Base-by-base conservation (phyloP, 73 alveolate genomes). In the Tetrahymena thermophila region DNA sequence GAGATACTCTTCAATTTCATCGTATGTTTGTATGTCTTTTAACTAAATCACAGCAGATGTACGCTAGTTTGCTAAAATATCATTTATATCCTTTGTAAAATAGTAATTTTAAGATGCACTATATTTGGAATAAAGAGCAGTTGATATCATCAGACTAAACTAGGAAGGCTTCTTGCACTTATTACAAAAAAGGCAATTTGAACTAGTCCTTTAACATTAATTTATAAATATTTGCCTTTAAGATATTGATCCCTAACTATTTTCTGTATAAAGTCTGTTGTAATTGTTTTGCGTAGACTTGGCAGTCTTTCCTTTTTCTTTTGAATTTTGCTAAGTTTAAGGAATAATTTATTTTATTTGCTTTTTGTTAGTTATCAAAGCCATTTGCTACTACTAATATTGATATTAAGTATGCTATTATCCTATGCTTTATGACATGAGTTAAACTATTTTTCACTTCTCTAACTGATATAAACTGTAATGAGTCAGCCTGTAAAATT, bases 101-200 rank as follows among this genome's bases (percentile, higher is more conserved):
- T 89, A 95, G 95, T 95, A 95, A 55, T 95, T 95, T 57, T 95
- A 93, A 57, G 95, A 84, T 13, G 97, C 97, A 56, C 95, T 55
- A 94, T 95, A 95, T 95, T 95, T 95, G 40, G 94, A 56, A 57
- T 95, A 95, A 9, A 95, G 94, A 15, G 97, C 96, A 23, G 95
- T 94, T 25, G 94, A 85, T 35, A 94, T 85, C 84, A 93, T 93
- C 1, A 28, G 21, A 13, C 83, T 35, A 89, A 89, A 95, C 34
- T 85, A 37, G 11, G 56, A 56, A 34, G 84, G 38, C 85, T 93
- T 40, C 93, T 50, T 35, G 85, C 97, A 95, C n/a, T 85, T 85
- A 34, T 43, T 85, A 35, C 97, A 95, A 43, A 71, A 71, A n/a
- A 71, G 37, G 37, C 89, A 71, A 71, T 31, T 71, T 71, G 89